Evolutionary conservation across 2,329 filamentous ascomycete genomes (phyloP).

Genomic region (Arachnopeziza araneosa): DNA sequence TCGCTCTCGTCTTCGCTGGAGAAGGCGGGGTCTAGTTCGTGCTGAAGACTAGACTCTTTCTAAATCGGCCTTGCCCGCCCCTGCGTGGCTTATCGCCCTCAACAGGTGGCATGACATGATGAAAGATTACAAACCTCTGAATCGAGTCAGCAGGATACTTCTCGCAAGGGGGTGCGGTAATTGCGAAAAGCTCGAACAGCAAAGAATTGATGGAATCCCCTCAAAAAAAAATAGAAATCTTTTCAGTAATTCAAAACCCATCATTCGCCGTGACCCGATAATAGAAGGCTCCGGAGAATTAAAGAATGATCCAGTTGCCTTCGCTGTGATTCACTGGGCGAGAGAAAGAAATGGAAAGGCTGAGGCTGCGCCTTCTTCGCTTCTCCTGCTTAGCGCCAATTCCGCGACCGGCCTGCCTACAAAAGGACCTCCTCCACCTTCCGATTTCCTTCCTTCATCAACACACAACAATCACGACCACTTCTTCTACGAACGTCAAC

Average conservation of each 20-base stretch:
- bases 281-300: background rate
- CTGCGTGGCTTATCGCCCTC: background rate
- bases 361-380: background rate
- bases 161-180: background rate
- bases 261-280: background rate
- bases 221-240: background rate
- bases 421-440: constrained; percentile 5
- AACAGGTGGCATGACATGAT: background rate
- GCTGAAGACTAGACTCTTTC: background rate
- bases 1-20: background rate
- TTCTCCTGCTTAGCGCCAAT: background rate
- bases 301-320: background rate
- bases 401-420: background rate
- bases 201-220: background rate
- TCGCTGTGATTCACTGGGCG: background rate
- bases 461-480: background rate
- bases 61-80: background rate
- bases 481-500: background rate
- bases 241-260: background rate
- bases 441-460: background rate
- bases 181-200: background rate
- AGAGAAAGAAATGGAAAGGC: background rate
- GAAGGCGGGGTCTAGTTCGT: background rate
- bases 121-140: background rate
- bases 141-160: background rate